Conservation (phyloP, 768 basidiomycete genomes). For the Termitomyces sp. region DNA sequence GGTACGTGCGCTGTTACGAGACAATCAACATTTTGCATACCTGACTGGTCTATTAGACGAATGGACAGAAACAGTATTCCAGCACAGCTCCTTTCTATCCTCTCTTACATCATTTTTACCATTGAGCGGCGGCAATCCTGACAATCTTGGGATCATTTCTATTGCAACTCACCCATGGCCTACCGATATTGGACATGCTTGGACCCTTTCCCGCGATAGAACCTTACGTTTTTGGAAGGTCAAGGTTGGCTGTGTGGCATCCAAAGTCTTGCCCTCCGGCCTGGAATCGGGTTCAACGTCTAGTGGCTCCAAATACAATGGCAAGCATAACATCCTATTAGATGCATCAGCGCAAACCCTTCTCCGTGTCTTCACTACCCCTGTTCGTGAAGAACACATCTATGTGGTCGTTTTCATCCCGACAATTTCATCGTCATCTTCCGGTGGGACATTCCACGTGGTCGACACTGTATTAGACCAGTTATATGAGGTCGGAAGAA, state of each 20-base stretch:
- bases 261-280: constrained; percentile 42
- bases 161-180: constrained; percentile 71
- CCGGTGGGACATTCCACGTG: constrained; percentile 80
- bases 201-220: constrained; percentile 85
- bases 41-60: constrained; percentile 40
- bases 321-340: constrained; percentile 42
- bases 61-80: constrained; percentile 63
- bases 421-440: constrained; percentile 52
- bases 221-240: constrained; percentile 83
- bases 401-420: constrained; percentile 72
- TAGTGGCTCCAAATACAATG: constrained; percentile 12
- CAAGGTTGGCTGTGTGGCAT: constrained; percentile 65
- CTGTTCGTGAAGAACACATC: constrained; percentile 43
- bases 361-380: constrained; percentile 53
- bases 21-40: neutral
- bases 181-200: constrained; percentile 67
- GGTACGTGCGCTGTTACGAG: constrained; percentile 38
- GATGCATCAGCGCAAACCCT: constrained; percentile 58
- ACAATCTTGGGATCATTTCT: constrained; percentile 60
- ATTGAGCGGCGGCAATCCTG: constrained; percentile 37
- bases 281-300: constrained; percentile 26
- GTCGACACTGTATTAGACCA: constrained; percentile 51
- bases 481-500: constrained; percentile 47
- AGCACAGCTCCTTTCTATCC: constrained; percentile 62
- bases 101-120: constrained; percentile 65